phyloP scores from a whole-genome alignment of 257 asterid species.

The Thymus mandschuricus region DNA sequence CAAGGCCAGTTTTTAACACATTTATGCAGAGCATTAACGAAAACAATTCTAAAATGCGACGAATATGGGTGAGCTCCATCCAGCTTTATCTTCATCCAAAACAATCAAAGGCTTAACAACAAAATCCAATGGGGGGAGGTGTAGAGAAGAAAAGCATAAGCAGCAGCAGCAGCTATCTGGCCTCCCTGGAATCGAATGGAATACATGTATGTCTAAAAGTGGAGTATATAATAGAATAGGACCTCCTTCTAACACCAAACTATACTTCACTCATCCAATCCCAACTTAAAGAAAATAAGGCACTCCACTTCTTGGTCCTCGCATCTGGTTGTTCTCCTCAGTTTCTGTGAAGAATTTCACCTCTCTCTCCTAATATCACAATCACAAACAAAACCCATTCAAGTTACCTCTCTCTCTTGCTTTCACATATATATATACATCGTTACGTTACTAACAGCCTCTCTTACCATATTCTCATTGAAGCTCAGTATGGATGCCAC shows the following conservation, averaged over 20 bases:
- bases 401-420: neutral
- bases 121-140: too few species aligned
- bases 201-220: neutral
- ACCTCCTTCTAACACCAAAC: constrained; percentile 14
- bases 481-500: constrained; percentile 97
- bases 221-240: too few species aligned
- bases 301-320: constrained; percentile 99
- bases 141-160: constrained; percentile 16
- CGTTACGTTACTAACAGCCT: neutral
- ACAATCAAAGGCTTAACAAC: constrained; percentile 21
- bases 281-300: constrained; percentile 78
- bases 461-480: constrained; percentile 90
- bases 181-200: neutral
- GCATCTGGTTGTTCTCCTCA: constrained; percentile 98
- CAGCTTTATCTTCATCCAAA: constrained; percentile 22
- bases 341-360: constrained; percentile 99
- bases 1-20: too few species aligned
- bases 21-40: neutral
- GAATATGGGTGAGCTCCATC: constrained; percentile 14
- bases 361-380: constrained; percentile 73
- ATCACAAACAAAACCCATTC: neutral
- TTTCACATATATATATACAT: neutral
- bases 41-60: neutral
- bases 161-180: constrained; percentile 40
- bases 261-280: neutral